Percentiles rank a stretch among this genome's conserved stretches.
phyloP scores from a whole-genome alignment of 768 basidiomycete genomes.

The Termitomyces sp. region DNA sequence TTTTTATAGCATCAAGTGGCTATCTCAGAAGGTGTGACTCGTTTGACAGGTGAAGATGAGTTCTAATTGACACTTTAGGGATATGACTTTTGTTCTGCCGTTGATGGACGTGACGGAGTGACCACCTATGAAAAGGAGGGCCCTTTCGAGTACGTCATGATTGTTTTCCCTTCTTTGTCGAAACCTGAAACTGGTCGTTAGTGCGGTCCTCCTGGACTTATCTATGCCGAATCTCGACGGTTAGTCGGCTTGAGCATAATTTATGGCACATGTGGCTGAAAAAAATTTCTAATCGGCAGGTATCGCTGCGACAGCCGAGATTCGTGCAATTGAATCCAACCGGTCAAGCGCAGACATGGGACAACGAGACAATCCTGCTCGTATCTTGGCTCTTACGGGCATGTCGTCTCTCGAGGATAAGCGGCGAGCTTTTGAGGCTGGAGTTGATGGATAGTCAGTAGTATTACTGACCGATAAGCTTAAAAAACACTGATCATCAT shows the following conservation, averaged over 20 bases:
- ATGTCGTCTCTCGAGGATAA: constrained; percentile 94
- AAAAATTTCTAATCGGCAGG: constrained; percentile 38
- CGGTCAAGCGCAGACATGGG: constrained; percentile 19
- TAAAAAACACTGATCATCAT: neutral
- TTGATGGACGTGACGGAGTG: constrained; percentile 83
- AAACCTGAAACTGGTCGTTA: constrained; percentile 23
- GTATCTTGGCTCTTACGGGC: constrained; percentile 87
- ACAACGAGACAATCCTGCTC: constrained; percentile 21
- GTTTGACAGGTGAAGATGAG: neutral
- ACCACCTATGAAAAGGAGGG: constrained; percentile 64
- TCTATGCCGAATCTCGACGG: constrained; percentile 96
- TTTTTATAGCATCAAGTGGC: constrained; percentile 50
- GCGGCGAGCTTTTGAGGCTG: constrained; percentile 83
- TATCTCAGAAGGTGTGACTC: constrained; percentile 45
- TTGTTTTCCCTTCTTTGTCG: neutral
- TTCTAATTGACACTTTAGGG: constrained; percentile 31
- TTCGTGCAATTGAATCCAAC: constrained; percentile 64
- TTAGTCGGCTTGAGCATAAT: constrained; percentile 18
- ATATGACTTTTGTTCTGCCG: constrained; percentile 71
- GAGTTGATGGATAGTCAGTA: constrained; percentile 92
- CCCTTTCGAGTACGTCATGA: constrained; percentile 73
- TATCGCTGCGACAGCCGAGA: constrained; percentile 76
- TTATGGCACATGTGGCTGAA: neutral
- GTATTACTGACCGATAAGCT: constrained; percentile 24
- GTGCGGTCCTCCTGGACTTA: constrained; percentile 81